These are phyloP conservation scores for Staphylotrichum longicolle DNA, from an alignment of 495 filamentous ascomycete species.

Conservation along the genomic window DNA sequence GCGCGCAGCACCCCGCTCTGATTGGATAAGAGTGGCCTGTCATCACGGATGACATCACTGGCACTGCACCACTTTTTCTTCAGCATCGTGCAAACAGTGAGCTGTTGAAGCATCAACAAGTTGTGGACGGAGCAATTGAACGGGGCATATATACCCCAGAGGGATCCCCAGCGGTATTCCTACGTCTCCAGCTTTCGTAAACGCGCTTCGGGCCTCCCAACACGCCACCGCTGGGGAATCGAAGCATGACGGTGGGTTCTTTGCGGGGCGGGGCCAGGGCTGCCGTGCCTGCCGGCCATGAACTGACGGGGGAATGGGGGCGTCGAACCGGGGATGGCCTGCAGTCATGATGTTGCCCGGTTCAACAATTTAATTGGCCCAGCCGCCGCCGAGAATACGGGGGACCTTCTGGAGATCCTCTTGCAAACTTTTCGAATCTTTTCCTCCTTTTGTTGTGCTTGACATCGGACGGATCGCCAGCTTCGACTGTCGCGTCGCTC, in stretches of 20 bases:
- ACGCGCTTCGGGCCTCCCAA: too few species aligned
- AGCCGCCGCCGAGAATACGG: not conserved
- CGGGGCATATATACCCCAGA: too few species aligned
- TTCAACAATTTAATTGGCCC: constrained; percentile 15
- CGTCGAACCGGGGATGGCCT: constrained; percentile 18
- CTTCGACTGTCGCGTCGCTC: not conserved
- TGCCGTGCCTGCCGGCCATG: constrained; percentile 8
- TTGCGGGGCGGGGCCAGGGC: not conserved
- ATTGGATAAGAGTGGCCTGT: constrained; percentile 13
- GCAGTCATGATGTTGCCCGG: constrained; percentile 10
- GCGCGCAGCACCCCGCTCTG: not conserved
- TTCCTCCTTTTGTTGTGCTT: not conserved
- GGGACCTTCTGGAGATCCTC: not conserved
- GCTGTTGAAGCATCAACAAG: too few species aligned
- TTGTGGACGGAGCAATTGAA: too few species aligned
- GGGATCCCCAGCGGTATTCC: too few species aligned
- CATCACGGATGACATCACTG: constrained; percentile 22
- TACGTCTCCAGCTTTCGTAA: too few species aligned
- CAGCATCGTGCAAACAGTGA: not conserved
- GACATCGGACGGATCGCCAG: not conserved
- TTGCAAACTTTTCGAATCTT: not conserved
- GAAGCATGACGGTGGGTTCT: too few species aligned
- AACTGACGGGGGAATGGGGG: constrained; percentile 7
- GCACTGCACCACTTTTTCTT: not conserved
- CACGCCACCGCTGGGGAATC: too few species aligned